phyloP scores from a whole-genome alignment of 2,329 filamentous ascomycete genomes.

The Trichoderma endophyticum region DNA sequence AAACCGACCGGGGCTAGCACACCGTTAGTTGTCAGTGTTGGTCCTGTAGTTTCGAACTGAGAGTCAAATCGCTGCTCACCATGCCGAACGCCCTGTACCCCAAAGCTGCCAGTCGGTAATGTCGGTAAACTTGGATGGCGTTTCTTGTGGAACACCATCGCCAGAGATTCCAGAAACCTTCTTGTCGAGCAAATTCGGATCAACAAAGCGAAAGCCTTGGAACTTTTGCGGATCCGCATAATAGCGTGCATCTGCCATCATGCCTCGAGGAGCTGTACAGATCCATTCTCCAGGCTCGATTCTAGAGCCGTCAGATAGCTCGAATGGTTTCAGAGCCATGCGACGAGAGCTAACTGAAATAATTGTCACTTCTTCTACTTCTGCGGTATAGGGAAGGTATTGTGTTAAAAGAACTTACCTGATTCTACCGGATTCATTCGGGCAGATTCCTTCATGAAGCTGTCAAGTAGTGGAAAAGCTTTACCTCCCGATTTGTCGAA shows the following conservation, averaged over 20 bases:
- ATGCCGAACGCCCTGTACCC: slow-evolving; percentile 11
- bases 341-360: slow-evolving; percentile 5
- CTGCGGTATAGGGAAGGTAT: too few relatives aligned
- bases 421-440: not conserved
- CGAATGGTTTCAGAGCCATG: slow-evolving; percentile 3
- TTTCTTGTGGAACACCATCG: not conserved
- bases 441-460: slow-evolving; percentile 12
- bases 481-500: slow-evolving; percentile 4
- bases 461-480: not conserved
- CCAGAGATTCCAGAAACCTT: not conserved
- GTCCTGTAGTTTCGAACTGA: not conserved
- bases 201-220: slow-evolving; percentile 2
- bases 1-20: not conserved
- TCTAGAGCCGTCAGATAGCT: not conserved
- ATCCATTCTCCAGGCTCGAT: slow-evolving; percentile 4
- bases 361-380: not conserved
- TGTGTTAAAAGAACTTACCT: not conserved
- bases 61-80: not conserved
- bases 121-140: not conserved
- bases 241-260: not conserved
- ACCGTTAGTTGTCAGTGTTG: not conserved
- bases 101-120: slow-evolving; percentile 2
- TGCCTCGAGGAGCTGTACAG: not conserved
- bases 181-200: not conserved
- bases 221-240: not conserved